A percentile compares a stretch with the other conserved stretches of the same genome.
phyloP scores from a whole-genome alignment of 129 eudicot species.

The Pittosporum tobira region DNA sequence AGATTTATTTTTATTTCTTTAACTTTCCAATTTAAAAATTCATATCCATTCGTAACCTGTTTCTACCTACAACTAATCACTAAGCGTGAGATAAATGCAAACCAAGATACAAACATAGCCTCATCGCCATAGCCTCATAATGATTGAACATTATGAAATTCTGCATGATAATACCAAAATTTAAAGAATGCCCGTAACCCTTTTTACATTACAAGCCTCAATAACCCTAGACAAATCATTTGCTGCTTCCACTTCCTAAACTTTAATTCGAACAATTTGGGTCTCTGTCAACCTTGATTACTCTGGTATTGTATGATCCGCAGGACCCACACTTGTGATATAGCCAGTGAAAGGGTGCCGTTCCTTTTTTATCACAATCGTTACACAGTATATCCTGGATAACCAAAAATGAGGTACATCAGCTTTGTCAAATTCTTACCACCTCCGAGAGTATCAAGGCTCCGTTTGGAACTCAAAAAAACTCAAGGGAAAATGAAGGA shows the following conservation, averaged over 20 bases:
- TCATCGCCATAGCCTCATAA: too few relatives aligned
- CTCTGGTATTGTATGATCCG: conserved; percentile 89
- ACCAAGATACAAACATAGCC: too few relatives aligned
- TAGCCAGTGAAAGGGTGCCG: conserved; percentile 86
- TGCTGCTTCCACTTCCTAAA: not conserved
- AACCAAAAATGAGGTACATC: not conserved
- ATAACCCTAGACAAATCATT: not conserved
- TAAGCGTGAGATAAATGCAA: too few relatives aligned
- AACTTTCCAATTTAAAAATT: too few relatives aligned
- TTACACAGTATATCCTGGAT: conserved; percentile 82
- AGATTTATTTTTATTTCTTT: too few relatives aligned
- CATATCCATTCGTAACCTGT: too few relatives aligned
- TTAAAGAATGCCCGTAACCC: too few relatives aligned
- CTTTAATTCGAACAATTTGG: conserved; percentile 30
- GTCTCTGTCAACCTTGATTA: conserved; percentile 63
- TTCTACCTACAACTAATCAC: too few relatives aligned
- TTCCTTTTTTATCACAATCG: conserved; percentile 81
- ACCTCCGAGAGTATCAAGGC: not conserved
- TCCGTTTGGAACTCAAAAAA: too few relatives aligned
- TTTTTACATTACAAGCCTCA: conserved; percentile 10
- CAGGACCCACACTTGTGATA: conserved; percentile 81
- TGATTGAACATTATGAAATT: too few relatives aligned
- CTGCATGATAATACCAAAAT: too few relatives aligned
- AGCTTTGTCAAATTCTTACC: conserved; percentile 1
- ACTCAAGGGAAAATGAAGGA: too few relatives aligned